These are phyloP conservation scores for Myxozyma nipponensis DNA, from an alignment of 805 yeast species.

Conservation along the genomic window DNA sequence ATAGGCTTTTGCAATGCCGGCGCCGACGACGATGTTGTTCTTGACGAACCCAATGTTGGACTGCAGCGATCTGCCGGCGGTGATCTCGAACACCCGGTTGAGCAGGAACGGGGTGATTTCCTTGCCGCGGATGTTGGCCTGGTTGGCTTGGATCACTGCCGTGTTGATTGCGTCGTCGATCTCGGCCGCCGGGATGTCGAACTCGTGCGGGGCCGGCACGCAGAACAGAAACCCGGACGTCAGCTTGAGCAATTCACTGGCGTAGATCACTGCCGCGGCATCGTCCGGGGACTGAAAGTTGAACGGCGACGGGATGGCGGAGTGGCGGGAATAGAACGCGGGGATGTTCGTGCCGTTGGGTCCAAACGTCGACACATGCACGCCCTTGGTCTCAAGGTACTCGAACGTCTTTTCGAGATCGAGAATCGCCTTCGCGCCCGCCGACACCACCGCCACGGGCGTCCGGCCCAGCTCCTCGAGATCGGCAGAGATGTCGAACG, in stretches of 20 bases:
- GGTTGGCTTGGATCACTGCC: slow-evolving; percentile 56
- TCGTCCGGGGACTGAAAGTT: slow-evolving; percentile 49
- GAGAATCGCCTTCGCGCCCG: slow-evolving; percentile 84
- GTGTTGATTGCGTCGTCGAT: slow-evolving; percentile 55
- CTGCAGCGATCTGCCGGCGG: slow-evolving; percentile 64
- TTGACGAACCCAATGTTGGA: slow-evolving; percentile 72
- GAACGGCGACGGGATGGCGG: slow-evolving; percentile 70
- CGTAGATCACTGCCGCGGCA: slow-evolving; percentile 59
- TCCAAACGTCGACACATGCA: slow-evolving; percentile 69
- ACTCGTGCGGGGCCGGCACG: slow-evolving; percentile 69
- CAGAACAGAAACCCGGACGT: slow-evolving; percentile 73
- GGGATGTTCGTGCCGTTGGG: slow-evolving; percentile 58
- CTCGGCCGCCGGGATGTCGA: slow-evolving; percentile 52
- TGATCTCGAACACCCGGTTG: slow-evolving; percentile 57
- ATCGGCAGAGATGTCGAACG: slow-evolving; percentile 84
- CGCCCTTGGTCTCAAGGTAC: slow-evolving; percentile 86
- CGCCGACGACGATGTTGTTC: slow-evolving; percentile 68
- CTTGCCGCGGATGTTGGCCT: slow-evolving; percentile 59
- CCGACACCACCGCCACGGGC: slow-evolving; percentile 84
- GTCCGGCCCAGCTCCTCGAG: slow-evolving; percentile 79
- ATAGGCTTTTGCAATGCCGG: slow-evolving; percentile 60
- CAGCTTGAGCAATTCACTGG: slow-evolving; percentile 48
- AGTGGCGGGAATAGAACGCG: slow-evolving; percentile 75
- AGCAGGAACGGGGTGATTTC: slow-evolving; percentile 75
- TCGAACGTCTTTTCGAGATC: slow-evolving; percentile 81